Evolutionary conservation across 2,329 filamentous ascomycete genomes (phyloP), one percentile per base, ranked within the genome.

Genomic region (Arachnopeziza araneosa): DNA sequence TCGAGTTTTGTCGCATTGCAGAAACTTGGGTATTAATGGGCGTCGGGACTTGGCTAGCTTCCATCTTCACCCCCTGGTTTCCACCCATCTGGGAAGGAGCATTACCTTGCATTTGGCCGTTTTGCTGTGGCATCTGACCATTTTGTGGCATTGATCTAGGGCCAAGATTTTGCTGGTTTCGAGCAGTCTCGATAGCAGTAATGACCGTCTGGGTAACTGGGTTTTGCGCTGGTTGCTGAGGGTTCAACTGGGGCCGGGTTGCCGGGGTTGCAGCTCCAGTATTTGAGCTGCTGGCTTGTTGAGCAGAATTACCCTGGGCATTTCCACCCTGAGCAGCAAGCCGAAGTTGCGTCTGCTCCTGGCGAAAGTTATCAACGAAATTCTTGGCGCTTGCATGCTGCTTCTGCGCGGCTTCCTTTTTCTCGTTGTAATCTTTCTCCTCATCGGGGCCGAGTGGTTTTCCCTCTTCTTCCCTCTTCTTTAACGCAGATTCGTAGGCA

Each of bases 351-450:
- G 66, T 48, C 57, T 73, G 71, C 22, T 67, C 58, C 57, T 78
- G 78, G 2, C 80, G 74, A 50, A 83, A 78, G 5, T 65, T 70
- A 17, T 79, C 78, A 2, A 83, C 76, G 65, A 79, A 83, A 22
- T 73, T 75, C 24, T 78, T 75, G 0, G 80, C 79, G 1, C 82
- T 79, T 0, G 68, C 68, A 62, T 82, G 76, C 9, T 73, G 63
- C 63, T 81, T 83, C 19, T 77, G 70, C 12, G 77, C 70, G 19
- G 74, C 70, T 1, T 78, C 78, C 61, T 77, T 79, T 50, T 76
- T 75, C 1, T 78, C 73, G 50, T 78, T 74, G 14, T 76, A 73
- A 24, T 76, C 74, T 58, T 77, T 78, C 32, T 77, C 67, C 55
- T 84, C 80, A 1, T 83, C 80, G 1, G 79, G 71, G 2, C 74